A percentile compares a stretch with the other conserved stretches of the same genome.
Conservation (phyloP, 2,329 filamentous ascomycete species). For the Stagonosporopsis cucurbitacearum region DNA sequence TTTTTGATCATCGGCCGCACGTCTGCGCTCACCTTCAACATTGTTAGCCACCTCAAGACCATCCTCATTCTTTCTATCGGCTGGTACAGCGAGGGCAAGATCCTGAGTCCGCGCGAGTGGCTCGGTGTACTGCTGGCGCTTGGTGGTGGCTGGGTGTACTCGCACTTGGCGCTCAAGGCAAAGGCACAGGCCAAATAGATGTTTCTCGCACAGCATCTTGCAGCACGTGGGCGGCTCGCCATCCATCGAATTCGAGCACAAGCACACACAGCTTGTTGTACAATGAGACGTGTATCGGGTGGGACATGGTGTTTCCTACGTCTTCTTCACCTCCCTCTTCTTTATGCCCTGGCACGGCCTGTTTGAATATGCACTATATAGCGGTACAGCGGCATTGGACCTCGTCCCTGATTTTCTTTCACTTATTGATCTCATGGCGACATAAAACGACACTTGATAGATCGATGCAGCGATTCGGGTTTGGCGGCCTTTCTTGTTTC, state of each 20-base stretch:
- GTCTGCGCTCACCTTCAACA: constrained; percentile 51
- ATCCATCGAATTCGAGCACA: constrained; percentile 6
- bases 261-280: constrained; percentile 13
- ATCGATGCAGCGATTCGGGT: constrained; percentile 9
- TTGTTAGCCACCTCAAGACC: constrained; percentile 54
- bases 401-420: neutral
- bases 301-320: constrained; percentile 1
- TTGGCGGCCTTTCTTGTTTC: constrained; percentile 8
- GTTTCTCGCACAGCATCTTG: neutral
- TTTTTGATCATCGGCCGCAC: constrained; percentile 53
- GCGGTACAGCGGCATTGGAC: constrained; percentile 13
- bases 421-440: constrained; percentile 9
- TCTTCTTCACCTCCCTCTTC: neutral
- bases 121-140: constrained; percentile 54
- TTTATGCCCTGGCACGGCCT: constrained; percentile 6
- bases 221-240: neutral
- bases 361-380: constrained; percentile 19
- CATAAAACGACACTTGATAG: constrained; percentile 15
- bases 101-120: constrained; percentile 49
- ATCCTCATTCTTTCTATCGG: constrained; percentile 55
- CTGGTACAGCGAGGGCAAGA: constrained; percentile 55
- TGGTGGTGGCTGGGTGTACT: constrained; percentile 55
- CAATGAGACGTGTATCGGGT: constrained; percentile 17
- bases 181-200: constrained; percentile 42
- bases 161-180: constrained; percentile 49